These are phyloP conservation scores for Dimocarpus longan DNA, from an alignment of 345 rosid genomes.

Conservation along the genomic window DNA sequence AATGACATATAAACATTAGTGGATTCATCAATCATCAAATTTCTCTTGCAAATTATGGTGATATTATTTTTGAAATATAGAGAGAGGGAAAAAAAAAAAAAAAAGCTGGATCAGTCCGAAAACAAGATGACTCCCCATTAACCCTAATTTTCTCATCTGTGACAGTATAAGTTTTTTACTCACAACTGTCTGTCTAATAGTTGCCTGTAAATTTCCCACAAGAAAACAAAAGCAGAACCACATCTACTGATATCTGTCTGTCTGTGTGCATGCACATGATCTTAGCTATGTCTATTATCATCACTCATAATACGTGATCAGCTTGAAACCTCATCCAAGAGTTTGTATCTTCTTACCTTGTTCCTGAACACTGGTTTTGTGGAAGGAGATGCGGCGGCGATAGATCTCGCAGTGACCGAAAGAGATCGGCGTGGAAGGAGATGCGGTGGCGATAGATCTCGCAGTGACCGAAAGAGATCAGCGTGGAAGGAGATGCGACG, in stretches of 20 bases:
- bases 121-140: not conserved
- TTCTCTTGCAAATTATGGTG: not conserved
- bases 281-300: no score
- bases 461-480: no score
- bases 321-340: constrained; percentile 68
- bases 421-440: no score
- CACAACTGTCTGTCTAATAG: not conserved
- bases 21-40: not conserved
- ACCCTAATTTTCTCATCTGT: not conserved
- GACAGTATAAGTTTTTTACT: not conserved
- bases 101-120: no score
- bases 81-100: not conserved
- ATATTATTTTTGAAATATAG: not conserved
- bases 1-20: no score
- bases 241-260: no score
- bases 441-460: no score
- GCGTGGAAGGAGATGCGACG: no score
- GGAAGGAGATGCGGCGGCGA: no score
- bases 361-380: constrained; percentile 42
- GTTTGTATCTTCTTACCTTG: constrained; percentile 67
- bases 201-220: not conserved
- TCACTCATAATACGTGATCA: not conserved
- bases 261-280: not conserved
- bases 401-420: no score
- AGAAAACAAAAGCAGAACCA: not conserved